These are phyloP conservation scores for Luvunga scandens DNA, from an alignment of 345 rosid species.

Conservation along the genomic window DNA sequence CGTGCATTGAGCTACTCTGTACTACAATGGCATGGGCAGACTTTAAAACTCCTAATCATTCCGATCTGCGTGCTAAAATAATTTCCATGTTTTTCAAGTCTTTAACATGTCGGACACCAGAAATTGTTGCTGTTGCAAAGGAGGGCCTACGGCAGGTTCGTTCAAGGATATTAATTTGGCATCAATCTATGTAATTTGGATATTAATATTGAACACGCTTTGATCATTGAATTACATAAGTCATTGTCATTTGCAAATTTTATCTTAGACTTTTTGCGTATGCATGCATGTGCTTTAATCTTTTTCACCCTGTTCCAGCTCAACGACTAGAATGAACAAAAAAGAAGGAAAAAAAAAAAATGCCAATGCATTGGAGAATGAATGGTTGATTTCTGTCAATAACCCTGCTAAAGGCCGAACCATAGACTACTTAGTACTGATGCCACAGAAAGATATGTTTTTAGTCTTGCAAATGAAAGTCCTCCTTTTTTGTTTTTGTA, in stretches of 20 bases:
- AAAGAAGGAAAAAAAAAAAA: too few species aligned
- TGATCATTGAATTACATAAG: neutral
- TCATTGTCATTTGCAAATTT: conserved; percentile 1
- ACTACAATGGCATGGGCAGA: conserved; percentile 99
- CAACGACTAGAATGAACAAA: too few species aligned
- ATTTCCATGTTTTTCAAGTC: conserved; percentile 99
- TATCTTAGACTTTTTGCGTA: neutral
- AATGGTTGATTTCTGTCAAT: too few species aligned
- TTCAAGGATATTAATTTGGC: conserved; percentile 6
- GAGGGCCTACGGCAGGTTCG: conserved; percentile 96
- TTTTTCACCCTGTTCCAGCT: too few species aligned
- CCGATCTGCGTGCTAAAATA: conserved; percentile 87
- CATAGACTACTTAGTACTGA: too few species aligned
- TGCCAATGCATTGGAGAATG: too few species aligned
- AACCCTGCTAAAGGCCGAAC: too few species aligned
- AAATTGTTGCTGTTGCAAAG: conserved; percentile 97
- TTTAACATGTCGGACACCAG: conserved; percentile 88
- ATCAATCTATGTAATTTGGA: neutral
- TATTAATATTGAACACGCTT: neutral
- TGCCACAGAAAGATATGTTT: too few species aligned
- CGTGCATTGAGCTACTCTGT: conserved; percentile 95
- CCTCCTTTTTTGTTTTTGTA: too few species aligned
- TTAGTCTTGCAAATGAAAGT: too few species aligned
- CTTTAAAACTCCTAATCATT: conserved; percentile 76
- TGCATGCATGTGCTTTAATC: neutral